Percentiles rank a stretch among this genome's conserved stretches.
Evolutionary conservation across 192 early-diverging fungal genomes (phyloP).

Genomic region (Pilaira anomala): DNA sequence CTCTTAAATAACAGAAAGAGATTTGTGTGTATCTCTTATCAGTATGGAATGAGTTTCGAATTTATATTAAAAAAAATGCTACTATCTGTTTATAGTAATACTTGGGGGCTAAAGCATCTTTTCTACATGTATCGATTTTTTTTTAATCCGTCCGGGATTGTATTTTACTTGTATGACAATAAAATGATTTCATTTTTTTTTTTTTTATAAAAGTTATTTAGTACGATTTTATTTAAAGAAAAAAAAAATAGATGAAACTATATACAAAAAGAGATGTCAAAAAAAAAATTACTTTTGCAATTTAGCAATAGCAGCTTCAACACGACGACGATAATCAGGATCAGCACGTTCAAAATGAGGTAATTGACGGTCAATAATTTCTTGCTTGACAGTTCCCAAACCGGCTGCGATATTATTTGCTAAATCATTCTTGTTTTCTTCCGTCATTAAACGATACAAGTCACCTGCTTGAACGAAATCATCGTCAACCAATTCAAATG

Average conservation of each 20-base stretch:
- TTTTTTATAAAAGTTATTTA: conserved; percentile 5
- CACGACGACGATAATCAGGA: conserved; percentile 65
- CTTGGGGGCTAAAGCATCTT: no score
- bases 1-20: no score
- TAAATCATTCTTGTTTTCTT: conserved; percentile 58
- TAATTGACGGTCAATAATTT: conserved; percentile 68
- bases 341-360: conserved; percentile 68
- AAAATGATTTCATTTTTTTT: neutral
- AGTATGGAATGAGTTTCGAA: no score
- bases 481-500: conserved; percentile 50
- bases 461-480: conserved; percentile 66
- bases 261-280: neutral
- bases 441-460: conserved; percentile 62
- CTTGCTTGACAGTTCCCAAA: conserved; percentile 58
- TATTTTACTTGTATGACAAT: no score
- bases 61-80: no score
- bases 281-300: conserved; percentile 18
- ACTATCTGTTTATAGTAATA: no score
- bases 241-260: neutral
- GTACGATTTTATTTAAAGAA: neutral
- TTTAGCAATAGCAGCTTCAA: conserved; percentile 49
- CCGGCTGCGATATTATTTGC: conserved; percentile 59
- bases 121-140: no score
- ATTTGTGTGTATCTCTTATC: no score
- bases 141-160: no score